Evolutionary conservation across 192 early-diverging fungal genomes (phyloP).

Genomic region (Backusella australiensis): DNA sequence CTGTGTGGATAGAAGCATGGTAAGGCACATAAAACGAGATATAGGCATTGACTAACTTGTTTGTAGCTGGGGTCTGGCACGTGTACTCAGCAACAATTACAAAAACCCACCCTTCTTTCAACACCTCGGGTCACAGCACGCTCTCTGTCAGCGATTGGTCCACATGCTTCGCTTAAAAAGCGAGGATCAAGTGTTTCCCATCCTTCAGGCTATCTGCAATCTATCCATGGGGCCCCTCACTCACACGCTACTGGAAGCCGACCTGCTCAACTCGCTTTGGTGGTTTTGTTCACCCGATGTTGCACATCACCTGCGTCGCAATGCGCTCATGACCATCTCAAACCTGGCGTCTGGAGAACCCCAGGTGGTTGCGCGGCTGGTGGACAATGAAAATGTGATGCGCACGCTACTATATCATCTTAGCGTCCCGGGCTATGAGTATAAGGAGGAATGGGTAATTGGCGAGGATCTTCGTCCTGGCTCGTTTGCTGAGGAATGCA

Average conservation of each 20-base stretch:
- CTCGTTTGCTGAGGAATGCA: slow-evolving; percentile 9
- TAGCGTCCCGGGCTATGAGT: not conserved
- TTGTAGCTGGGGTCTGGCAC: slow-evolving; percentile 27
- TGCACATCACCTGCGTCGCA: not conserved
- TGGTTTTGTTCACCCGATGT: not conserved
- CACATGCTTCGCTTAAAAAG: not conserved
- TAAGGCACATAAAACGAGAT: not conserved
- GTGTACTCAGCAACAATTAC: slow-evolving; percentile 27
- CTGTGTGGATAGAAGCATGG: slow-evolving; percentile 24
- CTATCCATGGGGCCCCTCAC: slow-evolving; percentile 15
- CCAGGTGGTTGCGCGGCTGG: not conserved
- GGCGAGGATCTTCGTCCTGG: not conserved
- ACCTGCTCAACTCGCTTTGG: slow-evolving; percentile 1
- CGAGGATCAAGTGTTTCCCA: not conserved
- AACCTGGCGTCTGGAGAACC: slow-evolving; percentile 19
- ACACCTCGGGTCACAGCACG: not conserved
- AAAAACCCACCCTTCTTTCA: slow-evolving; percentile 5
- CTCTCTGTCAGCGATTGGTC: not conserved
- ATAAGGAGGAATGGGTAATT: not conserved
- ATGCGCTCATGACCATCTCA: slow-evolving; percentile 25
- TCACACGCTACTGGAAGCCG: not conserved
- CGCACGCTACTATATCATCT: not conserved
- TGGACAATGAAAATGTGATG: slow-evolving; percentile 5
- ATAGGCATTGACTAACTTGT: not conserved
- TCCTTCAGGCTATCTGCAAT: slow-evolving; percentile 18